A percentile compares a stretch with the other conserved stretches of the same genome.
These are phyloP conservation scores for Apiospora saccharicola DNA, from an alignment of 2,329 filamentous ascomycete genomes.

Conservation along the genomic window DNA sequence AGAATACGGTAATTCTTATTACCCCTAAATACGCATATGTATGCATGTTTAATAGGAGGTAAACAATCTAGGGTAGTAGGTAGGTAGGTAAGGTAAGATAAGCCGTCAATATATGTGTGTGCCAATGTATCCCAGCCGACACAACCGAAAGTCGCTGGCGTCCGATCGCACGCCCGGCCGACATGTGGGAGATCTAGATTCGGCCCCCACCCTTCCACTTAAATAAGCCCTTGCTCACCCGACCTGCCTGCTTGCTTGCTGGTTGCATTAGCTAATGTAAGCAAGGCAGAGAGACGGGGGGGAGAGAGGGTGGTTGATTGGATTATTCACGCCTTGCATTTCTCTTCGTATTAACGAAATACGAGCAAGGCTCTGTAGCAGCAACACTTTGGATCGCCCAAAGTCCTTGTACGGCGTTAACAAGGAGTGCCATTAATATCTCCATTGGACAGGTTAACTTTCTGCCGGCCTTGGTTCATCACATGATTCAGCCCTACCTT, in stretches of 20 bases:
- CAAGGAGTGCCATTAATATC: no score
- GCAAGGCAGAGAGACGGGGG: slow-evolving; percentile 20
- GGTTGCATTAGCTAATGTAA: slow-evolving; percentile 13
- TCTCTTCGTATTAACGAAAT: not conserved
- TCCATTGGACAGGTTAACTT: not conserved
- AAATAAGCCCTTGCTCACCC: not conserved
- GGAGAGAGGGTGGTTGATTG: not conserved
- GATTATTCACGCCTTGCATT: not conserved
- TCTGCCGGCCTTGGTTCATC: slow-evolving; percentile 23
- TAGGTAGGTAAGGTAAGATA: not conserved
- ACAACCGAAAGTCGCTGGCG: not conserved
- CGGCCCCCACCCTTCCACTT: slow-evolving; percentile 10
- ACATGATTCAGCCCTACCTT: slow-evolving; percentile 39
- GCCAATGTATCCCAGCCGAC: not conserved
- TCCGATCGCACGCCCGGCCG: slow-evolving; percentile 1
- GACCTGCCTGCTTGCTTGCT: not conserved
- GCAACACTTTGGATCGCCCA: not conserved
- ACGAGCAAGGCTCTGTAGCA: not conserved
- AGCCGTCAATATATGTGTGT: not conserved
- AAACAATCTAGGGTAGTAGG: not conserved
- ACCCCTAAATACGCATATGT: not conserved
- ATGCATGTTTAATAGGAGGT: not conserved
- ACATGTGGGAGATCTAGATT: slow-evolving; percentile 19
- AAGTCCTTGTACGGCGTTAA: not conserved
- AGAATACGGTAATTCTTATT: not conserved